A percentile compares a stretch with the other conserved stretches of the same genome.
Evolutionary conservation across 257 asterid genomes (phyloP).

Genomic region (Euphrasia confusa): DNA sequence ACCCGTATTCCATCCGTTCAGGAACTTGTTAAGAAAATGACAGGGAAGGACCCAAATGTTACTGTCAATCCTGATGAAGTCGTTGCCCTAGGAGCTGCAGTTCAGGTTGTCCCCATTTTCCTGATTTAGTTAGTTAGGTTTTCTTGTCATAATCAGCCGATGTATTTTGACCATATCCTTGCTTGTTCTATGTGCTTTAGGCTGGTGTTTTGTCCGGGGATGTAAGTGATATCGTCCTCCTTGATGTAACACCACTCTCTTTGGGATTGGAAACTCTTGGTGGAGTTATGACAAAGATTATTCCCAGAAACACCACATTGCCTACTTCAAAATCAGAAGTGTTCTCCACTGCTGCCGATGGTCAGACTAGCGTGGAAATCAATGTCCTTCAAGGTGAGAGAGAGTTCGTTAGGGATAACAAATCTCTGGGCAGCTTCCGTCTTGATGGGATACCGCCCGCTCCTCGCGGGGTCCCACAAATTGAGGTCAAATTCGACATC

Average conservation of each 20-base stretch:
- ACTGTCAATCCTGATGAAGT: slow-evolving; percentile 98
- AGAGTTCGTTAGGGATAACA: neutral
- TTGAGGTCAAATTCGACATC: slow-evolving; percentile 9
- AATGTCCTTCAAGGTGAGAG: neutral
- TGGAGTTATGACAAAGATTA: neutral
- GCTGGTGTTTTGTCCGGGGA: neutral
- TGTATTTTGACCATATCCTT: slow-evolving; percentile 5
- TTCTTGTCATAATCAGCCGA: neutral
- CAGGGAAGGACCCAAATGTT: slow-evolving; percentile 95
- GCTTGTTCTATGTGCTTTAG: slow-evolving; percentile 19
- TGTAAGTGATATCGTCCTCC: slow-evolving; percentile 33
- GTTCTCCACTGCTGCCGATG: slow-evolving; percentile 1
- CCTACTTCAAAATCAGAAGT: neutral
- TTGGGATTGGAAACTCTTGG: neutral
- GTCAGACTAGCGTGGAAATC: slow-evolving; percentile 4
- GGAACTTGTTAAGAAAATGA: slow-evolving; percentile 84
- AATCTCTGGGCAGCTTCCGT: slow-evolving; percentile 98
- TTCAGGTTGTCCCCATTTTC: slow-evolving; percentile 55
- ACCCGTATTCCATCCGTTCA: slow-evolving; percentile 98
- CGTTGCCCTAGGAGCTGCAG: slow-evolving; percentile 99
- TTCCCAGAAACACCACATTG: slow-evolving; percentile 1
- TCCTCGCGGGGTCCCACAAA: neutral
- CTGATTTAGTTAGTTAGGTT: neutral
- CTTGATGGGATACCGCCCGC: slow-evolving; percentile 61
- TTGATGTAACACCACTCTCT: slow-evolving; percentile 87